Evolutionary conservation across 2,329 filamentous ascomycete genomes (phyloP), one percentile per base, ranked within the genome.

Genomic region (Bipolaris zeicola): DNA sequence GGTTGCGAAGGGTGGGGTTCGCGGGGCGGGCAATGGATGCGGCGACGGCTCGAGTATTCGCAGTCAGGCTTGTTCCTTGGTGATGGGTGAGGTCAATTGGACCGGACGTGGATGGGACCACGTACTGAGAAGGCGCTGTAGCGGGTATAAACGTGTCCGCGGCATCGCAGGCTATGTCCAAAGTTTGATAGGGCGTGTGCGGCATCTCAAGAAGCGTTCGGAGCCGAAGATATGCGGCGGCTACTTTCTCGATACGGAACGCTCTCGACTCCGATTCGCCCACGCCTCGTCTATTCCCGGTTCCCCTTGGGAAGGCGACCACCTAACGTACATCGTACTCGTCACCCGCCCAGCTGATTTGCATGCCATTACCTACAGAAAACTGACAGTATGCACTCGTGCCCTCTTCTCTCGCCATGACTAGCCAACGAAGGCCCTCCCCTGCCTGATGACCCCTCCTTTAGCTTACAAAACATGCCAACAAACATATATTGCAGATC

Each of bases 41-140:
- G n/a, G 46, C n/a, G 34, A 45, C 38, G 16, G 39, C 44, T 44
- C 41, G 53, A 56, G 53, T 55, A 62, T 44, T 41, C 18, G 50
- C 37, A 14, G 16, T 62, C 13, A 37, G 46, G 41, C 28, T 34
- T 26, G 33, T 48, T 62, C 59, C 72, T 74, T 74, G 65, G 47
- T 41, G 7, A 42, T n/a, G 39, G 39, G 63, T 73, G 57, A 74
- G 69, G 59, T 67, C 63, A 70, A 68, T 68, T 52, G 62, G 50
- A 55, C 50, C 62, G 61, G 41, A 59, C 44, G 61, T 66, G 63
- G 64, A 58, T 56, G 36, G 44, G 7, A 14, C 65, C 68, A 72
- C 73, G 65, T 73, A 76, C 73, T 71, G 62, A 52, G 60, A 34
- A 67, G 58, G 44, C 64, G 64, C 46, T 26, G 45, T 22, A 69